These are phyloP conservation scores for Dactylellina cionopaga DNA, from an alignment of 2,329 filamentous ascomycete genomes.

Conservation along the genomic window DNA sequence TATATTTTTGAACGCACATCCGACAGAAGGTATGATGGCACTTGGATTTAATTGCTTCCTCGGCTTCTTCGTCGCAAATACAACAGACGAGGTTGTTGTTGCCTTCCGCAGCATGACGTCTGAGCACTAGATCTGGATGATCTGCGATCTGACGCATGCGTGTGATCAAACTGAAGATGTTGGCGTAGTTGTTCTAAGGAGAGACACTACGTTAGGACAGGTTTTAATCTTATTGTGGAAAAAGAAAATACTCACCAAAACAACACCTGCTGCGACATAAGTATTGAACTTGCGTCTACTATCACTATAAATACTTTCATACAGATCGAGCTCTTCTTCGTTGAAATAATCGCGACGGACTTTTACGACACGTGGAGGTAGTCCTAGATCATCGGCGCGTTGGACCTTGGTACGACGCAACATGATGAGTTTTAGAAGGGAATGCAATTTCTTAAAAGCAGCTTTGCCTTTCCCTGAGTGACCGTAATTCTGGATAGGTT, in stretches of 20 bases:
- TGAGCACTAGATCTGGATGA: constrained; percentile 91
- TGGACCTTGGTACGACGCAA: constrained; percentile 92
- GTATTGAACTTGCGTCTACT: constrained; percentile 90
- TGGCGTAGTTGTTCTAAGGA: constrained; percentile 89
- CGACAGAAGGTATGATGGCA: constrained; percentile 95
- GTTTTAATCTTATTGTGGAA: background rate
- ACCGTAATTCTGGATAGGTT: constrained; percentile 76
- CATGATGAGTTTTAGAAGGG: constrained; percentile 95
- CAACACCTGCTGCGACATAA: constrained; percentile 90
- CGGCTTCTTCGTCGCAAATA: constrained; percentile 91
- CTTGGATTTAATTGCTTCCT: constrained; percentile 89
- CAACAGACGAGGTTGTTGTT: constrained; percentile 65
- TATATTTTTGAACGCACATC: constrained; percentile 79
- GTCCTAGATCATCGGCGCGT: constrained; percentile 91
- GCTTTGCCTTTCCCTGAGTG: constrained; percentile 71
- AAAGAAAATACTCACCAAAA: constrained; percentile 66
- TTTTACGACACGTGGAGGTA: constrained; percentile 92
- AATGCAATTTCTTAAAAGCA: constrained; percentile 82
- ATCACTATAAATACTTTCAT: constrained; percentile 92
- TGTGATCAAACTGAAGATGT: constrained; percentile 99
- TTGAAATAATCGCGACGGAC: constrained; percentile 96
- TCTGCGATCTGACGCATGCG: constrained; percentile 98
- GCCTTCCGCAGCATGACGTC: constrained; percentile 84
- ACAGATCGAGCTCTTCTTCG: constrained; percentile 94
- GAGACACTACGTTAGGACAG: constrained; percentile 22